Base-by-base conservation (phyloP, 345 rosid species). In the Physaria fendleri region DNA sequence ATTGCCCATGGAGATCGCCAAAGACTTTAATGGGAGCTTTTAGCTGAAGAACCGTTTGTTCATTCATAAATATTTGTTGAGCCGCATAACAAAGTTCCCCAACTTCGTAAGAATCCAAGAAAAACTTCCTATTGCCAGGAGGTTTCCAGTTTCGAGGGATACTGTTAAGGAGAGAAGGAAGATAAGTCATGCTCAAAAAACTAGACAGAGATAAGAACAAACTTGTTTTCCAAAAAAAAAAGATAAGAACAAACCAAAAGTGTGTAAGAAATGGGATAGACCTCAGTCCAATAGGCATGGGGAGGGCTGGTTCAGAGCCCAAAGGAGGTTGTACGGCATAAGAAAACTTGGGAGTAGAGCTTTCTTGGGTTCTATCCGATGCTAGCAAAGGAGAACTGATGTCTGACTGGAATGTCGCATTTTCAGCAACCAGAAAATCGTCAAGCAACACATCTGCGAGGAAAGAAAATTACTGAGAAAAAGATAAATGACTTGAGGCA, bases 41-140 rank as follows among this genome's bases (percentile, higher is more conserved):
- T 70, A 93, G 79, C 78, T 87, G 95, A 69, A 93, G 99, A 70
- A 93, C 97, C 8, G 99, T 81, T 47, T 91, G 80, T 62, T 93
- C 99, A 15, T 87, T 91, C 97, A 87, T 93, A 74, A 93, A 89
- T 59, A 93, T 76, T 80, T 93, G 99, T 68, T 93, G 97, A 51
- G 92, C 99, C 30, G 95, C 95, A 77, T 89, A 87, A 79, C 99
- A 93, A 35, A 93, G 96, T 78, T 93, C 99, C 27, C 97, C 97
- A 42, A 93, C 88, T 82, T 93, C 99, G 60, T 87, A 93, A 57
- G 99, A 82, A 78, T 93, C 97, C 79, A 93, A 68, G 79, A 93
- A 89, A 75, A 93, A 89, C 75, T 76, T 85, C 82, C 99, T 82
- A 73, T 82, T 89, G 14, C 72, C 80, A 4, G 99, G 97, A 76